A percentile compares a stretch with the other conserved stretches of the same genome.
Evolutionary conservation across 768 basidiomycete species (phyloP).

Genomic region (Pulveroboletus sp.): DNA sequence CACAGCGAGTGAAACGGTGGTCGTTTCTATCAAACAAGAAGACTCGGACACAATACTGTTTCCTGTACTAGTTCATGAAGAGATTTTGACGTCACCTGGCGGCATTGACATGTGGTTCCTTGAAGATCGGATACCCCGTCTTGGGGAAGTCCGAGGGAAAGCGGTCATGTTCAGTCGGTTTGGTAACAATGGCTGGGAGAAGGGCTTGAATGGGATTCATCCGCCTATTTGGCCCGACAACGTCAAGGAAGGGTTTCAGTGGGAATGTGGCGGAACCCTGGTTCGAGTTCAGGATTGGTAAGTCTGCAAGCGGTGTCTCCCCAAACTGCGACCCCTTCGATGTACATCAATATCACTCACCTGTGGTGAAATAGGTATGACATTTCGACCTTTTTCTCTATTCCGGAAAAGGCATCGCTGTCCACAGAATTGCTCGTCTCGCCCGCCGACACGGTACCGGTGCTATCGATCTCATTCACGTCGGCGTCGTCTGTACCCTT

Average conservation of each 20-base stretch:
- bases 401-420: conserved; percentile 75
- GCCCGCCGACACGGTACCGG: conserved; percentile 35
- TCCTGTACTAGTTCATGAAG: conserved; percentile 61
- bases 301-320: conserved; percentile 10
- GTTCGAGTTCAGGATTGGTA: conserved; percentile 88
- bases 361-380: conserved; percentile 55
- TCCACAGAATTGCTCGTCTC: conserved; percentile 54
- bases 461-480: conserved; percentile 73
- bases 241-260: conserved; percentile 66
- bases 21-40: conserved; percentile 91
- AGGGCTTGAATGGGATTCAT: conserved; percentile 81
- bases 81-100: conserved; percentile 54
- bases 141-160: conserved; percentile 86
- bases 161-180: conserved; percentile 86
- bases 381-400: conserved; percentile 74
- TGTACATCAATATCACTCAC: conserved; percentile 14
- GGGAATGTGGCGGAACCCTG: conserved; percentile 68
- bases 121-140: conserved; percentile 72
- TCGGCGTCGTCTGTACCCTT: conserved; percentile 82
- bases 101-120: conserved; percentile 73
- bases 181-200: conserved; percentile 62
- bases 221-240: conserved; percentile 87
- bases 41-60: conserved; percentile 56
- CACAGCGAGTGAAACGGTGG: conserved; percentile 67
- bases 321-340: not conserved